These are phyloP conservation scores for Beauveria medogensis DNA, from an alignment of 2,329 filamentous ascomycete genomes.

Conservation along the genomic window DNA sequence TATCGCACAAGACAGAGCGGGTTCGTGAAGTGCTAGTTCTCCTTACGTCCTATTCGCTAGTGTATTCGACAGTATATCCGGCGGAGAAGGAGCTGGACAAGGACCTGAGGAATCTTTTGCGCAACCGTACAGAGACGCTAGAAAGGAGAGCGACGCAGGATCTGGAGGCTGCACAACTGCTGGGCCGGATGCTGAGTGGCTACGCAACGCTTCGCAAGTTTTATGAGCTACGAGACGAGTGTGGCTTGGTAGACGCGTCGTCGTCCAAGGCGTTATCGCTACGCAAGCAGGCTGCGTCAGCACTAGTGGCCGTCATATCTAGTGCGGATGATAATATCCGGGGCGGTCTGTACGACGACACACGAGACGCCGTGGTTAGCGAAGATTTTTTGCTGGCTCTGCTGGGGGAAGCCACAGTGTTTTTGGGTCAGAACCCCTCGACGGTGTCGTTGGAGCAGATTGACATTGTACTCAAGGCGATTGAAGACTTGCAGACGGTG, in stretches of 20 bases:
- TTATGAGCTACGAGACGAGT: slow-evolving; percentile 72
- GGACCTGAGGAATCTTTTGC: slow-evolving; percentile 61
- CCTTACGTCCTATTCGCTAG: slow-evolving; percentile 77
- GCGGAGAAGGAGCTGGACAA: slow-evolving; percentile 62
- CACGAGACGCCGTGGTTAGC: slow-evolving; percentile 73
- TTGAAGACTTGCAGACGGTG: slow-evolving; percentile 74
- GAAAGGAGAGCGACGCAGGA: slow-evolving; percentile 66
- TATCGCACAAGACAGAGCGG: slow-evolving; percentile 69
- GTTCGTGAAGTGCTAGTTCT: slow-evolving; percentile 80
- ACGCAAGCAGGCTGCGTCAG: slow-evolving; percentile 61
- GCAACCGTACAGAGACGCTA: slow-evolving; percentile 63
- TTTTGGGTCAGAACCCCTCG: slow-evolving; percentile 51
- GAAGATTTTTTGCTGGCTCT: slow-evolving; percentile 80
- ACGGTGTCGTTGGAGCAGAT: slow-evolving; percentile 65
- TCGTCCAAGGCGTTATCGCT: slow-evolving; percentile 44
- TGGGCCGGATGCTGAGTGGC: slow-evolving; percentile 80
- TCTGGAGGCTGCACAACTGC: slow-evolving; percentile 69
- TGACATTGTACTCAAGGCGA: slow-evolving; percentile 64
- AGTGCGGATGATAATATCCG: slow-evolving; percentile 86
- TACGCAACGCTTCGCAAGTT: slow-evolving; percentile 88
- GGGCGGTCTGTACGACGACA: slow-evolving; percentile 78
- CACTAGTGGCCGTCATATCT: slow-evolving; percentile 73
- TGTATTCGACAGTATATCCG: slow-evolving; percentile 78
- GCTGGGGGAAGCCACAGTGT: slow-evolving; percentile 74
- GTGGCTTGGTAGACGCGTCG: slow-evolving; percentile 21